A percentile compares a stretch with the other conserved stretches of the same genome.
phyloP scores from a whole-genome alignment of 208 protist species.

The Blastocrithidia nonstop region DNA sequence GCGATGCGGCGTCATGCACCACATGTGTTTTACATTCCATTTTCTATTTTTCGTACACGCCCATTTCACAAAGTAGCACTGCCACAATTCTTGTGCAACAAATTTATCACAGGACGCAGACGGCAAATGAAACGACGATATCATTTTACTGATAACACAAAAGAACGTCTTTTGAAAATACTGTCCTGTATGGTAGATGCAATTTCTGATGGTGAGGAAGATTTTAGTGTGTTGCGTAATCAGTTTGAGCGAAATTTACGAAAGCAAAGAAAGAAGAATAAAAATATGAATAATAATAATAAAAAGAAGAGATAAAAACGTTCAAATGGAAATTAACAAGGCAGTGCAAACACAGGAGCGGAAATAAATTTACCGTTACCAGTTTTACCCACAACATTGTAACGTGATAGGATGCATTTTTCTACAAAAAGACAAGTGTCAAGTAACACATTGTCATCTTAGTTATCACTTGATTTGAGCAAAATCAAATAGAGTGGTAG shows the following conservation, averaged over 20 bases:
- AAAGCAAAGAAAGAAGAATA: too few species aligned
- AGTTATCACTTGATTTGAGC: too few species aligned
- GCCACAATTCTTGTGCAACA: constrained; percentile 17
- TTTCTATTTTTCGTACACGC: constrained; percentile 22
- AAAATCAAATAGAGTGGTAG: too few species aligned
- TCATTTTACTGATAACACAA: too few species aligned
- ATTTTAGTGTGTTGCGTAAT: too few species aligned
- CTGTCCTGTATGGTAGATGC: too few species aligned
- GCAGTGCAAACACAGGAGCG: neutral
- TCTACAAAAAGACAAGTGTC: neutral
- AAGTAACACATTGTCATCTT: too few species aligned
- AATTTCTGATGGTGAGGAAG: too few species aligned
- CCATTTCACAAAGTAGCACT: constrained; percentile 21
- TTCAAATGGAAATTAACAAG: neutral
- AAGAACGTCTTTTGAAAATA: too few species aligned
- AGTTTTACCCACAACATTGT: neutral
- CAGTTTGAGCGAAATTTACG: too few species aligned
- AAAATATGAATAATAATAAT: neutral
- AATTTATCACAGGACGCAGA: constrained; percentile 8
- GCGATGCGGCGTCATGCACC: constrained; percentile 12
- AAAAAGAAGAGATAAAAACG: constrained; percentile 5
- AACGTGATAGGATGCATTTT: neutral
- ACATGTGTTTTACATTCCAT: constrained; percentile 19
- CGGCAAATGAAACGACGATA: too few species aligned
- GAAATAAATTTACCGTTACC: neutral